These are phyloP conservation scores for Triticum timopheevii DNA, from an alignment of 176 grass and related monocot genomes.

Conservation along the genomic window DNA sequence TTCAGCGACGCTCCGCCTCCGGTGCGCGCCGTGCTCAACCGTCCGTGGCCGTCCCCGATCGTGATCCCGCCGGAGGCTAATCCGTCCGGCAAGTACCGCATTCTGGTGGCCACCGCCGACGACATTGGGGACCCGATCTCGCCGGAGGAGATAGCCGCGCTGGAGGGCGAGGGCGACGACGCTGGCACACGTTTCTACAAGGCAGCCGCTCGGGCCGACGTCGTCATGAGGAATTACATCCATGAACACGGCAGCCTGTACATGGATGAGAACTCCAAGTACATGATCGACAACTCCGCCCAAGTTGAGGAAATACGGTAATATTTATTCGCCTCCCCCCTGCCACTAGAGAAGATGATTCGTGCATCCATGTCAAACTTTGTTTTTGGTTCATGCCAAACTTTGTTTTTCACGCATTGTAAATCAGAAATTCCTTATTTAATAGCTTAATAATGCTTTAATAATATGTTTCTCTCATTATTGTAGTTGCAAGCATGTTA, in stretches of 20 bases:
- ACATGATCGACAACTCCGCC: background rate
- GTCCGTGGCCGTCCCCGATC: background rate
- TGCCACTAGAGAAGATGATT: no score
- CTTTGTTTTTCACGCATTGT: no score
- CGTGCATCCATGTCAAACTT: no score
- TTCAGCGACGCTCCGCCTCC: background rate
- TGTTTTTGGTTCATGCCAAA: no score
- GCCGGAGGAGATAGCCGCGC: background rate
- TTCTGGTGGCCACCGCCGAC: background rate
- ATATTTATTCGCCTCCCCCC: background rate
- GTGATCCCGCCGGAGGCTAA: background rate
- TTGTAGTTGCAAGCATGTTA: conserved; percentile 16
- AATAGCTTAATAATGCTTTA: background rate
- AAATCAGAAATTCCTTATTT: no score
- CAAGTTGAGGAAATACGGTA: background rate
- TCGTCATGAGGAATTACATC: background rate
- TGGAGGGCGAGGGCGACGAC: background rate
- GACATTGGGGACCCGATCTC: conserved; percentile 4
- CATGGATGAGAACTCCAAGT: background rate
- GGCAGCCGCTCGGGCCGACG: background rate
- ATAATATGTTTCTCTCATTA: background rate
- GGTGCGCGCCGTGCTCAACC: background rate
- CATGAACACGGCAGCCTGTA: background rate
- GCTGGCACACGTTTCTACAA: background rate
- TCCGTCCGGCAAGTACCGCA: background rate